Conservation (phyloP, 331 rosid genomes). For the Pyrus hybrid region DNA sequence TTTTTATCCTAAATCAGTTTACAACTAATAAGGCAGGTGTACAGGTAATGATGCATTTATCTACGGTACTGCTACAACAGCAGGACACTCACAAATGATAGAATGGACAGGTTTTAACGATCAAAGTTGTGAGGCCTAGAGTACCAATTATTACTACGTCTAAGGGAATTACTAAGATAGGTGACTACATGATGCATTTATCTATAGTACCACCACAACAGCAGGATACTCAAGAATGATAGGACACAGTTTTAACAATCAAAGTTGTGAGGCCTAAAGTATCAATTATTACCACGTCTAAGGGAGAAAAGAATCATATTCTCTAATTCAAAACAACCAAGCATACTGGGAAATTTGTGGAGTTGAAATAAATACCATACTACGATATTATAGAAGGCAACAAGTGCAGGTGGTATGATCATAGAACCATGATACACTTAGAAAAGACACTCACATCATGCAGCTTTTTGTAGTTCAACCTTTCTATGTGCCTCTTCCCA, state of each 20-base stretch:
- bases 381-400: neutral
- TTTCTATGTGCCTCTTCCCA: slow-evolving; percentile 56
- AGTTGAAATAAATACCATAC: neutral
- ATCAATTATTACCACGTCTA: neutral
- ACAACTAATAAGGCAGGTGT: neutral
- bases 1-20: neutral
- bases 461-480: slow-evolving; percentile 89
- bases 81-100: neutral
- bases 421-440: neutral
- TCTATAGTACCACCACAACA: neutral
- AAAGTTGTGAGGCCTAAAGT: neutral
- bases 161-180: neutral
- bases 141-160: neutral
- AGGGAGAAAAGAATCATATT: neutral
- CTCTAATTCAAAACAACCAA: neutral
- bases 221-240: neutral
- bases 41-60: neutral
- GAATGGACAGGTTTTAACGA: neutral
- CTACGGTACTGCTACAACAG: neutral
- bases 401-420: neutral
- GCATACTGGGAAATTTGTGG: neutral
- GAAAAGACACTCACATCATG: slow-evolving; percentile 78
- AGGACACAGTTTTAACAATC: neutral
- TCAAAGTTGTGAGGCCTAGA: neutral
- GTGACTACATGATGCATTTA: neutral